phyloP scores from a whole-genome alignment of 2,329 filamentous ascomycete genomes.

The Thyridium curvatum region DNA sequence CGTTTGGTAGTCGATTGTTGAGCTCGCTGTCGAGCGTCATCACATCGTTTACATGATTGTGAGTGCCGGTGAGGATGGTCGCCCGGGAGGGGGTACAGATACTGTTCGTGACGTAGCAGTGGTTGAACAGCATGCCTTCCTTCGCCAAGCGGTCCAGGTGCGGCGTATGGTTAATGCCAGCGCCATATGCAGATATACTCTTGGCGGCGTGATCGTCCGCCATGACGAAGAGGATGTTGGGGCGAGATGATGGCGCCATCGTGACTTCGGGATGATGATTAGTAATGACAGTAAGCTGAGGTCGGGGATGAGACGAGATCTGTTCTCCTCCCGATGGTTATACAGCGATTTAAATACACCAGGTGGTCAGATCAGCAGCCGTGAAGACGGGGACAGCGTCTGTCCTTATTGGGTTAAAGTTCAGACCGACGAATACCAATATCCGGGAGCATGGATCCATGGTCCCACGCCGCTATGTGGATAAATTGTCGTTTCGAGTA shows the following conservation, averaged over 20 bases:
- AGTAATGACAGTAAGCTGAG: too few relatives aligned
- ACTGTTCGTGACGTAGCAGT: slow-evolving; percentile 47
- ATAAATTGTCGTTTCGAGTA: too few relatives aligned
- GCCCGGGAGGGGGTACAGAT: slow-evolving; percentile 47
- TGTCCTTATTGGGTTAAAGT: too few relatives aligned
- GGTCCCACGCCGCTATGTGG: too few relatives aligned
- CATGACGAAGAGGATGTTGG: slow-evolving; percentile 46
- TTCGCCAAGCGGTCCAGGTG: slow-evolving; percentile 42
- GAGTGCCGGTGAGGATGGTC: slow-evolving; percentile 40
- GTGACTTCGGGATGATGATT: too few relatives aligned
- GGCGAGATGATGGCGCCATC: slow-evolving; percentile 3
- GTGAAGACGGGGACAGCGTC: too few relatives aligned
- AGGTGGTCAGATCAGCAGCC: too few relatives aligned
- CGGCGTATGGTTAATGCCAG: slow-evolving; percentile 44
- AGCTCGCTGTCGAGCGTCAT: slow-evolving; percentile 42
- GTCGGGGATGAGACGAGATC: too few relatives aligned
- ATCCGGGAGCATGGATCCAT: too few relatives aligned
- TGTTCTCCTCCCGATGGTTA: too few relatives aligned
- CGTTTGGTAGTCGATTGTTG: slow-evolving; percentile 43
- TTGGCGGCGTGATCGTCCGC: slow-evolving; percentile 48
- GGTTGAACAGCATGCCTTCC: slow-evolving; percentile 44
- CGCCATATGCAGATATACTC: slow-evolving; percentile 40
- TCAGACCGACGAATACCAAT: too few relatives aligned
- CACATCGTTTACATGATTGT: slow-evolving; percentile 48
- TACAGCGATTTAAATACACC: too few relatives aligned